Conservation (phyloP, 257 asterid genomes). For the Lycium barbarum region DNA sequence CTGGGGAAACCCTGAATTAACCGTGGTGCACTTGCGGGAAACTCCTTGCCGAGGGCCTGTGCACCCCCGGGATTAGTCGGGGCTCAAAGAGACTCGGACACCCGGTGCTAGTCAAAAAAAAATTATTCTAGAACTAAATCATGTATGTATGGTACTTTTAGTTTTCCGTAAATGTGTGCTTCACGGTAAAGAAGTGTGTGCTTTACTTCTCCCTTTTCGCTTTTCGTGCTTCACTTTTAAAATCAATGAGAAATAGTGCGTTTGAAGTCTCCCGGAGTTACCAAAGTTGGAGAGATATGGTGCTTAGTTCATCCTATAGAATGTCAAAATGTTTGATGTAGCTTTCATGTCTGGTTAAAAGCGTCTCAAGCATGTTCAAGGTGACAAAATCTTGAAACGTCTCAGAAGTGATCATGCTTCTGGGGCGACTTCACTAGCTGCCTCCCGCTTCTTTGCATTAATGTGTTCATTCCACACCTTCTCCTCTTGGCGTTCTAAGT, state of each 20-base stretch:
- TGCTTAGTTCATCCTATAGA: slow-evolving; percentile 3
- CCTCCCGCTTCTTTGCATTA: neutral
- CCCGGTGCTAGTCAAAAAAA: too few species aligned
- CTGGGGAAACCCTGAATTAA: too few species aligned
- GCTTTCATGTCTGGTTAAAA: neutral
- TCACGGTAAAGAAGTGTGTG: neutral
- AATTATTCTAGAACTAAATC: neutral
- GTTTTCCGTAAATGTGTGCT: neutral
- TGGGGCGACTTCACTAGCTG: neutral
- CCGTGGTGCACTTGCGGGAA: too few species aligned
- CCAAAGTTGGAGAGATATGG: neutral
- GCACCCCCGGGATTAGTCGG: too few species aligned
- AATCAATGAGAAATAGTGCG: neutral
- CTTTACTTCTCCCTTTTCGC: neutral
- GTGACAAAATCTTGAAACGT: neutral
- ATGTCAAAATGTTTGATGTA: neutral
- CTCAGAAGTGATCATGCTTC: neutral
- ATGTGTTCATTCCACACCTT: neutral
- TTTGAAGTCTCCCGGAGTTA: neutral
- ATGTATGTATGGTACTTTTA: neutral
- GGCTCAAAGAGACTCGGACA: too few species aligned
- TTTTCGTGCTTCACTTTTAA: neutral
- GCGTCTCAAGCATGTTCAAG: slow-evolving; percentile 16
- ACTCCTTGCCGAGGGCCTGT: too few species aligned
- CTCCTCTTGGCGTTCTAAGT: slow-evolving; percentile 15